Conservation (phyloP, 2,329 filamentous ascomycete species). For the Exophiala xenobiotica region DNA sequence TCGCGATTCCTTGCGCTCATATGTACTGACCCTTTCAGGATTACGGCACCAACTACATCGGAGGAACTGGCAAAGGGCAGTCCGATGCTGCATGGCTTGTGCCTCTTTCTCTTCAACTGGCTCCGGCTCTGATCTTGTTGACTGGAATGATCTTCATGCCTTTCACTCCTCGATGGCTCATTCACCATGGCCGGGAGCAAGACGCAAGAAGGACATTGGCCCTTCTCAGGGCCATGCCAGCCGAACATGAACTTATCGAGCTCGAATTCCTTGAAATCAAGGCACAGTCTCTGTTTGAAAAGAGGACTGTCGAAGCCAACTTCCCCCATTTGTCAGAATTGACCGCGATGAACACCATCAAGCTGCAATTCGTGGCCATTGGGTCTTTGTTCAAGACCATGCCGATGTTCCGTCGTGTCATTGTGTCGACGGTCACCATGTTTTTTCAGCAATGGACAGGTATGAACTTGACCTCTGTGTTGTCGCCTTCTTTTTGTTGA, state of each 20-base stretch:
- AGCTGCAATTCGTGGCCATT: conserved; percentile 57
- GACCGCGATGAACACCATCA: conserved; percentile 63
- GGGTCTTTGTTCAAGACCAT: conserved; percentile 39
- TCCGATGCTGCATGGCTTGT: conserved; percentile 70
- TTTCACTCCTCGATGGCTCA: conserved; percentile 57
- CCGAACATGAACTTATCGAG: conserved; percentile 23
- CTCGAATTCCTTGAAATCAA: conserved; percentile 78
- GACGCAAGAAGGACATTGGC: conserved; percentile 65
- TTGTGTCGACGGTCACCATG: conserved; percentile 42
- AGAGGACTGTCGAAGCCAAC: conserved; percentile 64
- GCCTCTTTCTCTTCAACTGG: conserved; percentile 58
- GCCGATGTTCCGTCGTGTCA: conserved; percentile 46
- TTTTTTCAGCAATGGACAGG: conserved; percentile 51
- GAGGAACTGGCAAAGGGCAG: conserved; percentile 59
- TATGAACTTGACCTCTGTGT: no score
- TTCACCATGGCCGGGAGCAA: conserved; percentile 72
- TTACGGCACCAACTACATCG: conserved; percentile 60
- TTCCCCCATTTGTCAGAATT: conserved; percentile 65
- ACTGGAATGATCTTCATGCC: conserved; percentile 48
- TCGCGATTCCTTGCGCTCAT: neutral
- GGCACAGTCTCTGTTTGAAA: conserved; percentile 74
- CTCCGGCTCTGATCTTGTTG: conserved; percentile 40
- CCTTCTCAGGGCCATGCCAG: conserved; percentile 55
- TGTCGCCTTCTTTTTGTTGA: no score
- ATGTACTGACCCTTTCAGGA: conserved; percentile 32